Conservation (phyloP, 805 yeast species). For the Metschnikowia bowlesiae region DNA sequence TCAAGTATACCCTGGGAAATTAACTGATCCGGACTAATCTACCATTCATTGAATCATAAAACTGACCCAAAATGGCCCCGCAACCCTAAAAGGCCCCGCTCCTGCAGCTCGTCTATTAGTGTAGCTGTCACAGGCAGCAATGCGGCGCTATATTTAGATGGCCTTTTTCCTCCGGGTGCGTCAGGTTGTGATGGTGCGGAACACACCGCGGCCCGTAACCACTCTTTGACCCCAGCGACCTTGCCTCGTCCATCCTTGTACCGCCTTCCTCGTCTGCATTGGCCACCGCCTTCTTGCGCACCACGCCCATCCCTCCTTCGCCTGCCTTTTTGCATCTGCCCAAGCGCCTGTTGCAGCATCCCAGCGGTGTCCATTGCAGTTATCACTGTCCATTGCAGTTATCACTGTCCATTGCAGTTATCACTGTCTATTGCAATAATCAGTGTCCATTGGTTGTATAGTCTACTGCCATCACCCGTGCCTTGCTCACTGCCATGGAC, state of each 20-base stretch:
- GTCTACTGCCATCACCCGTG: no score
- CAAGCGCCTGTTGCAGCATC: no score
- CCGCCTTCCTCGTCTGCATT: not conserved
- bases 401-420: no score
- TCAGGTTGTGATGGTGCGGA: not conserved
- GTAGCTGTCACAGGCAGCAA: not conserved
- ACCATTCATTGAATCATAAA: not conserved
- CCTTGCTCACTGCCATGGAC: not conserved
- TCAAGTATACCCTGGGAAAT: no score
- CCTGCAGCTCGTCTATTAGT: not conserved
- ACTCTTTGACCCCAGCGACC: not conserved
- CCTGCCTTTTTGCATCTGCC: no score
- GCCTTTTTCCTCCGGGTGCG: not conserved
- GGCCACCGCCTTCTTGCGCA: not conserved
- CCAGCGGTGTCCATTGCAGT: no score
- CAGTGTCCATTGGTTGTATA: no score
- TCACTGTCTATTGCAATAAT: no score
- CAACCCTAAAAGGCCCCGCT: no score
- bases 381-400: no score
- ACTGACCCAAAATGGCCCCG: not conserved
- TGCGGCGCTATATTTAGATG: not conserved
- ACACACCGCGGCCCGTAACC: not conserved
- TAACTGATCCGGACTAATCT: no score
- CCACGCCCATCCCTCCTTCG: not conserved
- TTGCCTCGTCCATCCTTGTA: not conserved